Percentiles rank a stretch among this genome's conserved stretches.
Conservation (phyloP, 2,329 filamentous ascomycete genomes). For the Graphiopsis chlorocephala region DNA sequence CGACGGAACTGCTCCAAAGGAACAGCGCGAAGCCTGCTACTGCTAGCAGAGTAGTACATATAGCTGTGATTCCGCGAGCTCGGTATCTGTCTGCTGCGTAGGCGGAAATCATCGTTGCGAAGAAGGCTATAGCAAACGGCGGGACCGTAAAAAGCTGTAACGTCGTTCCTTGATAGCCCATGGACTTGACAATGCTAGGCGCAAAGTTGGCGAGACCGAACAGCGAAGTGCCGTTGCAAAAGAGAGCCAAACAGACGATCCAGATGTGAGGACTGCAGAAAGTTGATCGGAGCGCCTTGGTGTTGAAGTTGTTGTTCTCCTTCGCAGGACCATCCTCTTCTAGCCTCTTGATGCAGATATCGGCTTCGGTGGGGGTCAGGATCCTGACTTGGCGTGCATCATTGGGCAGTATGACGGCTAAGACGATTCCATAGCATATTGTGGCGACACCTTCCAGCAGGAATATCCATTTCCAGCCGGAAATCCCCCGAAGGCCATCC, state of each 20-base stretch:
- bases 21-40: conserved; percentile 79
- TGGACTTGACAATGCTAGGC: conserved; percentile 29
- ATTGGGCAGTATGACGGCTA: conserved; percentile 55
- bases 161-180: conserved; percentile 57
- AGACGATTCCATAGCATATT: conserved; percentile 42
- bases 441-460: conserved; percentile 25
- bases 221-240: neutral
- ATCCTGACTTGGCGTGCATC: conserved; percentile 55
- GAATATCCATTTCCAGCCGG: conserved; percentile 39
- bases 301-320: conserved; percentile 26
- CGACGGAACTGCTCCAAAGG: conserved; percentile 59
- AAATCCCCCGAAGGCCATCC: conserved; percentile 49
- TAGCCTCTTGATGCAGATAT: conserved; percentile 19
- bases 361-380: conserved; percentile 50
- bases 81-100: conserved; percentile 72
- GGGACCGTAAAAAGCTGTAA: conserved; percentile 72
- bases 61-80: conserved; percentile 76
- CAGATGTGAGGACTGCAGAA: conserved; percentile 20
- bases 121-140: conserved; percentile 68
- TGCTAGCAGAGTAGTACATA: conserved; percentile 65
- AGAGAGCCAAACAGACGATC: conserved; percentile 4
- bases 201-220: conserved; percentile 13
- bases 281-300: conserved; percentile 38
- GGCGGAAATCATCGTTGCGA: conserved; percentile 67
- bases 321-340: conserved; percentile 29